These are phyloP conservation scores for Neofusicoccum sp. DNA, from an alignment of 2,329 filamentous ascomycete genomes.

Conservation along the genomic window DNA sequence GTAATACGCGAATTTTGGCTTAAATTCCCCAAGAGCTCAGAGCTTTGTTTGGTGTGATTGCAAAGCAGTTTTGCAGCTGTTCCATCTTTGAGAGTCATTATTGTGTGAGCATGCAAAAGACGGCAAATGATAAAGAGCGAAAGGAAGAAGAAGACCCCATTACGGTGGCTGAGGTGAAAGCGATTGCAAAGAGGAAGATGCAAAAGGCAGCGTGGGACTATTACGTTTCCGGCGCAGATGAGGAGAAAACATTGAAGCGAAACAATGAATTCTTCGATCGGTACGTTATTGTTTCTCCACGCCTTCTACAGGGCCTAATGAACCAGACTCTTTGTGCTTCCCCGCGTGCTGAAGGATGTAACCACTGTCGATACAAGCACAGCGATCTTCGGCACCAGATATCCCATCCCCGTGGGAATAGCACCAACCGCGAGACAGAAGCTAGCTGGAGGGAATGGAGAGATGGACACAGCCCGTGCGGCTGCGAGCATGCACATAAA, in stretches of 20 bases:
- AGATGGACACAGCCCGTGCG: slow-evolving; percentile 33
- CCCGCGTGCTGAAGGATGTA: slow-evolving; percentile 26
- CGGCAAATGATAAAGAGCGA: too few species aligned
- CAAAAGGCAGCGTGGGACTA: neutral
- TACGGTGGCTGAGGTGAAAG: neutral
- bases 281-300: neutral
- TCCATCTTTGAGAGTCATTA: too few species aligned
- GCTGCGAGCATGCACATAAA: slow-evolving; percentile 28
- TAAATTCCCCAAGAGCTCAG: too few species aligned
- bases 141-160: neutral
- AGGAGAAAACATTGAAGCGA: neutral
- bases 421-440: slow-evolving; percentile 36
- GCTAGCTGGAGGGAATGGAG: slow-evolving; percentile 32
- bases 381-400: slow-evolving; percentile 22
- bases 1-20: too few species aligned
- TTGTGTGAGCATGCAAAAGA: too few species aligned
- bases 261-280: neutral
- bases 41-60: too few species aligned
- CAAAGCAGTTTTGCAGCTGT: too few species aligned
- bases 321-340: slow-evolving; percentile 22
- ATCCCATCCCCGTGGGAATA: slow-evolving; percentile 33
- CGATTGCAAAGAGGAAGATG: neutral
- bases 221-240: neutral
- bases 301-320: neutral
- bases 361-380: slow-evolving; percentile 26